These are phyloP conservation scores for Coprinopsis strossmayeri DNA, from an alignment of 768 basidiomycete genomes.

Conservation along the genomic window DNA sequence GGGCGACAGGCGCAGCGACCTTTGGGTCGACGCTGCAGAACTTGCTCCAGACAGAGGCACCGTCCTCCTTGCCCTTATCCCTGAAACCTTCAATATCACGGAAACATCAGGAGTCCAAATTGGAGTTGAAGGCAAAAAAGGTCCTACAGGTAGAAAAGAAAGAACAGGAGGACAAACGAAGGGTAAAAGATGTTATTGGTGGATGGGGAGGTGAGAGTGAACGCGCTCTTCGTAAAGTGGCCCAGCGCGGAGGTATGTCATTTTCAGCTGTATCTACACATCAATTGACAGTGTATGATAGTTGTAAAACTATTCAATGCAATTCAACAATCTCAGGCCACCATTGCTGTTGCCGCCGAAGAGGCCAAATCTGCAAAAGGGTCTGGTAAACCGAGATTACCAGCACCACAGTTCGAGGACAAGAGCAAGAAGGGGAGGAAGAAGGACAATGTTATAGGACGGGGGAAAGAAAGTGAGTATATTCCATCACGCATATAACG, in stretches of 20 bases:
- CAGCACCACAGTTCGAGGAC: constrained; percentile 52
- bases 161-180: constrained; percentile 64
- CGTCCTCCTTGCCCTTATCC: constrained; percentile 66
- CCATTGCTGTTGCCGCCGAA: constrained; percentile 43
- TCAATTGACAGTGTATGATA: constrained; percentile 16
- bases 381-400: constrained; percentile 65
- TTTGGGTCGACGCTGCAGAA: constrained; percentile 74
- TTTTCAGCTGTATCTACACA: neutral
- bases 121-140: constrained; percentile 67
- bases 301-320: constrained; percentile 87
- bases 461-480: constrained; percentile 50
- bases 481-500: neutral
- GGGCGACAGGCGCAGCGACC: constrained; percentile 66
- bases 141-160: constrained; percentile 65
- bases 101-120: constrained; percentile 68
- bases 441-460: constrained; percentile 47
- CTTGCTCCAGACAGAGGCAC: constrained; percentile 63
- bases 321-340: constrained; percentile 75
- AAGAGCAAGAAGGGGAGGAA: constrained; percentile 45
- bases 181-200: constrained; percentile 67
- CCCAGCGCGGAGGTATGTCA: constrained; percentile 70
- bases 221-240: constrained; percentile 73
- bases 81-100: constrained; percentile 68
- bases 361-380: constrained; percentile 58
- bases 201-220: constrained; percentile 88